Conservation (phyloP, 2,329 filamentous ascomycete genomes). For the Alternaria gaisen region DNA sequence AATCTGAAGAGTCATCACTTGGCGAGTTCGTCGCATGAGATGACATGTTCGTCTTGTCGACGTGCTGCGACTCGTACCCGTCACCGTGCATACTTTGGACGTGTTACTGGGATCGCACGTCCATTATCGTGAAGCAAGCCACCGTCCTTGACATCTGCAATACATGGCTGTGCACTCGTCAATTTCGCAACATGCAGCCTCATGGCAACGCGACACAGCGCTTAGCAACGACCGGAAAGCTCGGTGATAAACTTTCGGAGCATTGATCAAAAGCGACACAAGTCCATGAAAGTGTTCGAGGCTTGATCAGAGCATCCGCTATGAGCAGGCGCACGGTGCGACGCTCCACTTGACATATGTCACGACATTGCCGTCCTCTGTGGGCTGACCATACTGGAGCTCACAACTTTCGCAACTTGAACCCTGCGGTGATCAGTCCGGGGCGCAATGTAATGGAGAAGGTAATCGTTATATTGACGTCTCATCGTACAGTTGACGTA, state of each 20-base stretch:
- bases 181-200: not conserved
- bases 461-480: slow-evolving; percentile 28
- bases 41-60: not conserved
- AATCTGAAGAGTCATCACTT: slow-evolving; percentile 17
- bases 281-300: not conserved
- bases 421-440: slow-evolving; percentile 1
- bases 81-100: slow-evolving; percentile 24
- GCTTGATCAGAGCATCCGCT: slow-evolving; percentile 8
- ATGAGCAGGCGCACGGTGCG: slow-evolving; percentile 1
- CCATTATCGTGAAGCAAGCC: slow-evolving; percentile 17
- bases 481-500: slow-evolving; percentile 18
- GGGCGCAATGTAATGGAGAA: slow-evolving; percentile 18
- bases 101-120: slow-evolving; percentile 16
- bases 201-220: not conserved
- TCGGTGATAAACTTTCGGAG: slow-evolving; percentile 1
- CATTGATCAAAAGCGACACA: slow-evolving; percentile 5
- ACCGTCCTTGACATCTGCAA: slow-evolving; percentile 17
- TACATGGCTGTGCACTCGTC: slow-evolving; percentile 1
- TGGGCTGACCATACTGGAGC: not conserved
- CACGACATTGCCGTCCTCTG: not conserved
- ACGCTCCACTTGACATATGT: slow-evolving; percentile 3
- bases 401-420: not conserved
- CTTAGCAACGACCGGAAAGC: not conserved
- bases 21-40: not conserved
- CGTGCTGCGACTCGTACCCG: slow-evolving; percentile 16